Conservation (phyloP, 129 eudicot genomes). For the Oenanthe sinensis region DNA sequence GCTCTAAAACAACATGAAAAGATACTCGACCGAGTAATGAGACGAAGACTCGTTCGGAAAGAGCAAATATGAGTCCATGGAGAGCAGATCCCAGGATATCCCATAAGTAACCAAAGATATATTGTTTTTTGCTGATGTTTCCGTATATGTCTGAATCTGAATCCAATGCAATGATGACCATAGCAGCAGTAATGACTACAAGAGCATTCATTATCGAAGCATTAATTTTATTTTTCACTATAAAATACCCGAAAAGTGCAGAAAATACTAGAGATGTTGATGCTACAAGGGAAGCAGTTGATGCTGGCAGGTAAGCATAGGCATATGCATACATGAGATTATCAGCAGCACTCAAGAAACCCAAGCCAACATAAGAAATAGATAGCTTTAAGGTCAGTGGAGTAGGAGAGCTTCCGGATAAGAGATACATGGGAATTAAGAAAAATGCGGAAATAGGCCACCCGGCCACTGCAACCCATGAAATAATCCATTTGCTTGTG, state of each 20-base stretch:
- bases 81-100: conserved; percentile 72
- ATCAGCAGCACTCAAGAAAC: conserved; percentile 80
- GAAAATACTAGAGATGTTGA: conserved; percentile 74
- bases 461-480: conserved; percentile 88
- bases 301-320: conserved; percentile 88
- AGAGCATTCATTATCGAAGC: conserved; percentile 63
- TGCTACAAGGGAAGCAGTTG: conserved; percentile 81
- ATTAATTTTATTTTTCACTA: conserved; percentile 66
- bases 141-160: conserved; percentile 65
- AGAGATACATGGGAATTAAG: conserved; percentile 60
- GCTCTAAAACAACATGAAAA: conserved; percentile 87
- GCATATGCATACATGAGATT: conserved; percentile 90
- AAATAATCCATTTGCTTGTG: conserved; percentile 82
- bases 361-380: conserved; percentile 50
- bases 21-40: conserved; percentile 53
- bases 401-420: conserved; percentile 53
- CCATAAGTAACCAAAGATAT: conserved; percentile 64
- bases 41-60: conserved; percentile 70
- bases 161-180: conserved; percentile 81
- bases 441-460: conserved; percentile 65
- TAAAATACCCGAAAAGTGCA: conserved; percentile 58
- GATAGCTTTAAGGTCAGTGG: conserved; percentile 49
- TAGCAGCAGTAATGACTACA: conserved; percentile 69
- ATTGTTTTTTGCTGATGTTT: conserved; percentile 42
- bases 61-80: conserved; percentile 93